These are phyloP conservation scores for Trichoderma gamsii DNA, from an alignment of 495 filamentous ascomycete genomes.

Conservation along the genomic window DNA sequence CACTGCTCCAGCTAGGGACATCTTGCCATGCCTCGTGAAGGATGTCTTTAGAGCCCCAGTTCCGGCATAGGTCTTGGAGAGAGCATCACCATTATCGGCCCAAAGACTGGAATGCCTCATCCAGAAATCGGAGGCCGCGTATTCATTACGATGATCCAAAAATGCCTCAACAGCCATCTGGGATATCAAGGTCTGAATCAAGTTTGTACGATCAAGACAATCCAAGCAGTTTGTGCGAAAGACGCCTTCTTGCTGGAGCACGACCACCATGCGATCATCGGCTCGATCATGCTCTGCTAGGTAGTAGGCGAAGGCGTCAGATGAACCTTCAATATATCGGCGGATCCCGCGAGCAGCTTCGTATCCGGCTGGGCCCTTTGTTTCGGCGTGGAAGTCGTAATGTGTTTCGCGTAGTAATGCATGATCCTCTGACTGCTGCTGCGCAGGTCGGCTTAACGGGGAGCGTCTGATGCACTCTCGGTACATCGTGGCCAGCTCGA, in stretches of 20 bases:
- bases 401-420: constrained; percentile 71
- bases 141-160: constrained; percentile 59
- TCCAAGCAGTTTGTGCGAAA: constrained; percentile 96
- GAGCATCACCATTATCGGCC: constrained; percentile 96
- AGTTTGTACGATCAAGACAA: constrained; percentile 91
- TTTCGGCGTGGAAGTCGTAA: constrained; percentile 94
- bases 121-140: constrained; percentile 72
- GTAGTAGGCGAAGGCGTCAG: constrained; percentile 85
- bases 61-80: constrained; percentile 94
- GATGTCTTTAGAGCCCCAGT: constrained; percentile 94
- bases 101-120: constrained; percentile 84
- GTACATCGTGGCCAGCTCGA: constrained; percentile 71
- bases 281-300: constrained; percentile 56
- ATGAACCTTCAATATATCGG: constrained; percentile 63
- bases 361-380: constrained; percentile 78
- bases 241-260: constrained; percentile 86
- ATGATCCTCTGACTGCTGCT: constrained; percentile 49
- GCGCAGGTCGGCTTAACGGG: constrained; percentile 49
- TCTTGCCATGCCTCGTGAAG: constrained; percentile 92
- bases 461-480: constrained; percentile 68
- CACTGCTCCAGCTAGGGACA: constrained; percentile 90
- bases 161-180: constrained; percentile 84
- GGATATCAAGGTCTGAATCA: constrained; percentile 92
- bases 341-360: constrained; percentile 78
- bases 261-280: constrained; percentile 49